Base-by-base conservation (phyloP, 768 basidiomycete species). In the Leccinum uliginosum region DNA sequence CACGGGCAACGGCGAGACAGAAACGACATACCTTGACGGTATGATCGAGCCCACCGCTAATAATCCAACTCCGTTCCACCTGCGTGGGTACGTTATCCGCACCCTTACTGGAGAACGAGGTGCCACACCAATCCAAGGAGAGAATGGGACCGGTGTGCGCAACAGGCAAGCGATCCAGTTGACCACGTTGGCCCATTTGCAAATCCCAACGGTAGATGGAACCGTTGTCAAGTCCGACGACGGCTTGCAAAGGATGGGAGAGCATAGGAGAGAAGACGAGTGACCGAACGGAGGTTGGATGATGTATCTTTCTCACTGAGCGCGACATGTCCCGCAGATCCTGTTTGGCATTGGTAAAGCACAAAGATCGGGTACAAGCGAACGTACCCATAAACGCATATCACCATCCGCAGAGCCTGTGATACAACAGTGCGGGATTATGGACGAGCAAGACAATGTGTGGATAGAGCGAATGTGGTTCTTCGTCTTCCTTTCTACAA, bases 361-460 rank as follows among this genome's bases (percentile, higher is more conserved):
- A 46, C 19, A 19, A 30, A 6, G 0, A 32, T 21, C 19, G 7
- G 21, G 24, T 5, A 6, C 17, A 6, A 14, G 14, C 2, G 38
- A 17, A 71, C 81, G 54, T 63, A 90, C 89, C 90, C 90, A 92
- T 35, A 91, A 79, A 50, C 89, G 85, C 69, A 91, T 71, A 64
- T 90, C 84, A 1, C 88, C 89, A 65, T 92, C 90, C 9, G 87
- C 85, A 30, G 89, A 89, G 19, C 86, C 89, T 15, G 87, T 91
- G 60, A 90, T 82, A 54, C 87, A 89, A 58, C 88, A 90, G 59
- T 85, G 78, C 32, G 82, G 82, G 10, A 87, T 79, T 12, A 83
- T 75, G n/a, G 80, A 75, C 1, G 89, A 91, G 32, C 86, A 83
- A 2, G 84, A 80, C 54, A 91, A 68, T 49, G 80, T 78, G 65